Evolutionary conservation across 257 asterid genomes (phyloP), one percentile per base, ranked within the genome.

Genomic region (Salvia hispanica): DNA sequence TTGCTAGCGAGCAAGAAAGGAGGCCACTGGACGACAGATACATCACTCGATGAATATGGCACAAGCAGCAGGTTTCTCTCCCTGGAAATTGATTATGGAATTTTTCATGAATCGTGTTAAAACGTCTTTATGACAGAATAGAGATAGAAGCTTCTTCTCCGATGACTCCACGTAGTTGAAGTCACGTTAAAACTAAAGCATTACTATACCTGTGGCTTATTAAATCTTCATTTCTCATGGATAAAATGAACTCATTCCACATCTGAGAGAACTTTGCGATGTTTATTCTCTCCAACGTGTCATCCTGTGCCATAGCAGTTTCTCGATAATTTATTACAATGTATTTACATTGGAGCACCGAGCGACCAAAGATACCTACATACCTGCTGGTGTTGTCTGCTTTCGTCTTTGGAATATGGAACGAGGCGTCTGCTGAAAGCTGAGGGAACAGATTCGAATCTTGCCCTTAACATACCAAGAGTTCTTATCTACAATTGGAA

Each of bases 1-100:
- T 94, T 94, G 74, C 99, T 94, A 66, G 99, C 96, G 53, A 94
- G 96, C 84, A 94, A 81, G 85, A 94, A 94, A 57, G 99, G 99
- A 68, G 99, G 99, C 99, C 97, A 91, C 82, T 94, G 99, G 79
- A 94, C 91, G 47, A 94, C 98, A 55, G 93, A 73, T 59, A 94
- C 87, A 42, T 87, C 96, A 79, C 89, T 85, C 34, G 96, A 86
- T 52, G 95, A 76, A 87, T 84, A 94, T 43, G 97, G 99, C 64
- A 94, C 98, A 57, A 94, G 96, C 74, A 94, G 93, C 83, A 94
- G 77, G 73, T 94, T 86, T 77, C 85, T 87, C 78, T 94, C 99
- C 81, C 99, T 94, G 81, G 67, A 64, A 64, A 77, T 31, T 48
- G 47, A 74, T 60, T 36, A 67, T 58, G 33, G 66, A 52, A 25